These are phyloP conservation scores for Naegleria lovaniensis DNA, from an alignment of 208 protist species.

Conservation along the genomic window DNA sequence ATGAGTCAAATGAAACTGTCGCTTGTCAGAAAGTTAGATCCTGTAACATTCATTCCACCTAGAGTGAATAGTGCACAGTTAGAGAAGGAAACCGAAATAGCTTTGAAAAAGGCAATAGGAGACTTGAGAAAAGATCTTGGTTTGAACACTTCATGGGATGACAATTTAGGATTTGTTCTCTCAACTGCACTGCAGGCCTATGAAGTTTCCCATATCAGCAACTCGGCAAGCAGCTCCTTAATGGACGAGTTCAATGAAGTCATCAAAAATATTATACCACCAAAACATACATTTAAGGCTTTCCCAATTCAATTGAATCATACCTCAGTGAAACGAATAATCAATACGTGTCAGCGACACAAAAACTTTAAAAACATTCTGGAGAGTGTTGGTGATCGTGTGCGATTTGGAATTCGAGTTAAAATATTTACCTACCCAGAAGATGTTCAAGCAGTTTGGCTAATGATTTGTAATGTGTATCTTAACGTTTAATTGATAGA, in stretches of 20 bases:
- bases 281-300: slow-evolving; percentile 75
- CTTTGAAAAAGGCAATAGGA: slow-evolving; percentile 49
- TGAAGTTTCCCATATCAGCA: slow-evolving; percentile 53
- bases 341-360: slow-evolving; percentile 55
- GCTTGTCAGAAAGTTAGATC: slow-evolving; percentile 64
- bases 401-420: slow-evolving; percentile 61
- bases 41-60: slow-evolving; percentile 59
- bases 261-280: slow-evolving; percentile 68
- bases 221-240: slow-evolving; percentile 32
- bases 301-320: slow-evolving; percentile 76
- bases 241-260: slow-evolving; percentile 67
- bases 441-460: slow-evolving; percentile 69
- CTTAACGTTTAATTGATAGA: not conserved
- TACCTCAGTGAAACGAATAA: slow-evolving; percentile 54
- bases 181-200: slow-evolving; percentile 68
- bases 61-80: slow-evolving; percentile 38
- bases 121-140: slow-evolving; percentile 65
- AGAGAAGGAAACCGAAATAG: slow-evolving; percentile 56
- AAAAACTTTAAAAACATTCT: slow-evolving; percentile 68
- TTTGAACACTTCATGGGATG: slow-evolving; percentile 62
- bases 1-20: slow-evolving; percentile 75
- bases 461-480: slow-evolving; percentile 53
- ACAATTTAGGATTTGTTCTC: slow-evolving; percentile 64
- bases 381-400: slow-evolving; percentile 61
- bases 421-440: slow-evolving; percentile 74